phyloP scores from a whole-genome alignment of 1,139 yeast genomes.

The Fermentozyma sake region DNA sequence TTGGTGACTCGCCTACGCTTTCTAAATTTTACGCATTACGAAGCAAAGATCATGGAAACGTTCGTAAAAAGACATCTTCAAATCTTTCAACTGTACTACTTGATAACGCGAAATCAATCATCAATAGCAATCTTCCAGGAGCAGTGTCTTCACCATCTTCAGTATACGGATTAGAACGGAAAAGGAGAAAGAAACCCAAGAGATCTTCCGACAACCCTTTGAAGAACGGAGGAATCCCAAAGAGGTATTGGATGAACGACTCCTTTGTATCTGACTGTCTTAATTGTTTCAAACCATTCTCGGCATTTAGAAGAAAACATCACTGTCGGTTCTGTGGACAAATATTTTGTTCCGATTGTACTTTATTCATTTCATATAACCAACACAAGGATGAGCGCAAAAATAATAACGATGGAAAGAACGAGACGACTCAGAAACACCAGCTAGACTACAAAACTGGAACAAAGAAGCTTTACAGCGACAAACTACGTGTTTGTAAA shows the following conservation, averaged over 20 bases:
- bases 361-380: slow-evolving; percentile 70
- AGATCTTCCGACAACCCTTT: slow-evolving; percentile 43
- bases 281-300: slow-evolving; percentile 67
- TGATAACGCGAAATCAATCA: slow-evolving; percentile 37
- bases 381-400: slow-evolving; percentile 50
- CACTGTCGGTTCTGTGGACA: slow-evolving; percentile 97
- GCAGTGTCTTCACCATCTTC: slow-evolving; percentile 31
- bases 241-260: slow-evolving; percentile 90
- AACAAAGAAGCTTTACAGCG: slow-evolving; percentile 38
- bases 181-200: slow-evolving; percentile 25
- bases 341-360: slow-evolving; percentile 87
- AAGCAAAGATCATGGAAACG: slow-evolving; percentile 17
- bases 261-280: slow-evolving; percentile 81
- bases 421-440: background rate
- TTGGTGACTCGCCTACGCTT: slow-evolving; percentile 28
- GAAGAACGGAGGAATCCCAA: slow-evolving; percentile 50
- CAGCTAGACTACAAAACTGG: slow-evolving; percentile 3
- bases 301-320: slow-evolving; percentile 82
- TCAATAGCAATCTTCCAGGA: slow-evolving; percentile 23
- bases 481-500: slow-evolving; percentile 73
- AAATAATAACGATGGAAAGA: slow-evolving; percentile 2
- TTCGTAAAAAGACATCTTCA: slow-evolving; percentile 24
- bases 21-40: slow-evolving; percentile 39
- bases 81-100: slow-evolving; percentile 32
- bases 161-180: slow-evolving; percentile 13